These are phyloP conservation scores for Santalum album DNA, from an alignment of 164 flowering plant species.

Conservation along the genomic window DNA sequence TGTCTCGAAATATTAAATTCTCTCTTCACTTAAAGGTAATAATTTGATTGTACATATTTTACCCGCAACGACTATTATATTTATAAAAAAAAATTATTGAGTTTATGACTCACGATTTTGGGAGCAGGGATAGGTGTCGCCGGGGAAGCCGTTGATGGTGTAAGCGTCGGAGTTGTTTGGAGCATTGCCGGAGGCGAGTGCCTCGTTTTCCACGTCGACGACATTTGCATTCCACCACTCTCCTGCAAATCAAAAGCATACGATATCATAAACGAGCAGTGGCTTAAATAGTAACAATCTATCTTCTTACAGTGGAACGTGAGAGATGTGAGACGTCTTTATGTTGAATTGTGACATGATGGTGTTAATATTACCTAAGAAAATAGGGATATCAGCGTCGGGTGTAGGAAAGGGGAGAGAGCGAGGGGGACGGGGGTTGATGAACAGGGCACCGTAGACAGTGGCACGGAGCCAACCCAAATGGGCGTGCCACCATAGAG, in stretches of 20 bases:
- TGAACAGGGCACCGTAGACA: constrained; percentile 52
- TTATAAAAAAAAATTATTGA: too few relatives aligned
- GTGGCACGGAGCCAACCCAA: constrained; percentile 47
- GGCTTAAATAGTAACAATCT: too few relatives aligned
- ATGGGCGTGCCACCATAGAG: constrained; percentile 76
- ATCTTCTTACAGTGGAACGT: too few relatives aligned
- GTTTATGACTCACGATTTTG: constrained; percentile 30
- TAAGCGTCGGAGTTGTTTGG: constrained; percentile 53
- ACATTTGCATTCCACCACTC: constrained; percentile 81
- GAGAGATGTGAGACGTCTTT: too few relatives aligned
- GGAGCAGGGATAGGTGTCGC: constrained; percentile 53
- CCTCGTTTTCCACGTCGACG: constrained; percentile 40
- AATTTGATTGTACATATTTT: too few relatives aligned
- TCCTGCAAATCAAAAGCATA: constrained; percentile 34
- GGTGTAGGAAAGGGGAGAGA: constrained; percentile 45
- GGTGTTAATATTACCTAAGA: constrained; percentile 32
- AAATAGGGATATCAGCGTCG: constrained; percentile 31
- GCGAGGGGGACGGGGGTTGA: constrained; percentile 33
- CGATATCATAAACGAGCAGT: too few relatives aligned
- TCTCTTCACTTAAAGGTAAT: too few relatives aligned
- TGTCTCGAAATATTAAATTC: too few relatives aligned
- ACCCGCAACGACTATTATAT: too few relatives aligned
- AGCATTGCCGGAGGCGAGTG: constrained; percentile 22
- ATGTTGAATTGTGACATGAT: too few relatives aligned
- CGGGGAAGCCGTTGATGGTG: constrained; percentile 70